These are phyloP conservation scores for Clavariopsis aquatica DNA, from an alignment of 495 filamentous ascomycete genomes.

Conservation along the genomic window DNA sequence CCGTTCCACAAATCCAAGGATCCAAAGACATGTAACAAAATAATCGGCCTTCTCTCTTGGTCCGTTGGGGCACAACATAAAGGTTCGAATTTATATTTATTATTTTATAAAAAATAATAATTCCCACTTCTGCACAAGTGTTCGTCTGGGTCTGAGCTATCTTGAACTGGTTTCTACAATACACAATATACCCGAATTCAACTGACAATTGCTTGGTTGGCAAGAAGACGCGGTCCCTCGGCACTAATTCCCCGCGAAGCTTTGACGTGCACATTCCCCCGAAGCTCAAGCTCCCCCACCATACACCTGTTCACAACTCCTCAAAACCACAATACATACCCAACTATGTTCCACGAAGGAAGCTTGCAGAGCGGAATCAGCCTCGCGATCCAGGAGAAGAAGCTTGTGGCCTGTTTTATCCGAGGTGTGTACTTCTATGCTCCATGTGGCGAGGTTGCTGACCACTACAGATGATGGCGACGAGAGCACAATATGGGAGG, in stretches of 20 bases:
- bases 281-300: background rate
- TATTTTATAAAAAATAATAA: too few species aligned
- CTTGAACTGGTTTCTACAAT: too few species aligned
- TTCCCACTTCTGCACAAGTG: too few species aligned
- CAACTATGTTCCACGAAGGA: conserved; percentile 74
- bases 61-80: too few species aligned
- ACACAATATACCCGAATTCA: background rate
- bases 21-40: too few species aligned
- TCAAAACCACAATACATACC: background rate
- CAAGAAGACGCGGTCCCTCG: background rate
- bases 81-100: too few species aligned
- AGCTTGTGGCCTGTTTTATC: conserved; percentile 70
- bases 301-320: conserved; percentile 11
- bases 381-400: conserved; percentile 65
- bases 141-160: too few species aligned
- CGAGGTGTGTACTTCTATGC: conserved; percentile 48
- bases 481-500: conserved; percentile 73
- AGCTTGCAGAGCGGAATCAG: conserved; percentile 76
- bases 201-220: background rate
- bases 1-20: too few species aligned
- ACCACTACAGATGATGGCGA: conserved; percentile 58
- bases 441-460: background rate
- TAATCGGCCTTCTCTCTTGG: too few species aligned
- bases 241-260: conserved; percentile 5
- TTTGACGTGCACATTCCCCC: background rate